Conservation (phyloP, 352 stramenopile species). For the Thalassiosira ordinaria region DNA sequence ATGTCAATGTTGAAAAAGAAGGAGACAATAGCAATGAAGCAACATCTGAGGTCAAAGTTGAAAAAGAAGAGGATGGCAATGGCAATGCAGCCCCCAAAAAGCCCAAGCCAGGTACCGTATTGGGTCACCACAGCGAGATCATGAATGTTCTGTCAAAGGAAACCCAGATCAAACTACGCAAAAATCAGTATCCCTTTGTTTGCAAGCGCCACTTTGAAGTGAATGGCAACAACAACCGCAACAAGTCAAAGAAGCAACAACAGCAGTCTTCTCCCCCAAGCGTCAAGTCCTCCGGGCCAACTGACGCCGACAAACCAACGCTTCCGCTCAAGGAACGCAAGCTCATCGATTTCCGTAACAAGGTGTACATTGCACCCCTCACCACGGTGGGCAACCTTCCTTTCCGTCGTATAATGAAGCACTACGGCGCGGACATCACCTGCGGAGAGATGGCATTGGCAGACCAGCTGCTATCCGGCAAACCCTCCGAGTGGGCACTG, state of each 20-base stretch:
- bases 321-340: conserved; percentile 76
- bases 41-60: conserved; percentile 8
- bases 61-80: too few species aligned
- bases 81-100: too few species aligned
- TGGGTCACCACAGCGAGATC: conserved; percentile 51
- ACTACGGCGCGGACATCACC: conserved; percentile 98
- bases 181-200: conserved; percentile 92
- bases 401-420: conserved; percentile 97
- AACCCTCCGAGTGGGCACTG: conserved; percentile 96
- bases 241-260: conserved; percentile 56
- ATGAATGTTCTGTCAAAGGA: conserved; percentile 90
- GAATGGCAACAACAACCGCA: too few species aligned
- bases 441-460: conserved; percentile 97
- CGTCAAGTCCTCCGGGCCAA: neutral
- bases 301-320: conserved; percentile 24
- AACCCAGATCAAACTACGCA: conserved; percentile 88
- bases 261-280: too few species aligned
- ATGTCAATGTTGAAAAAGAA: neutral
- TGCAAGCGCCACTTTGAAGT: conserved; percentile 78
- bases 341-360: conserved; percentile 95
- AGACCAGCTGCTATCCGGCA: conserved; percentile 94
- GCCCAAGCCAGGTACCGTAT: neutral
- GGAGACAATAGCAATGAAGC: too few species aligned
- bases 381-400: conserved; percentile 99
- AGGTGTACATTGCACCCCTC: conserved; percentile 98